Evolutionary conservation across 2,329 filamentous ascomycete genomes (phyloP).

Genomic region (Penicillium sp.): DNA sequence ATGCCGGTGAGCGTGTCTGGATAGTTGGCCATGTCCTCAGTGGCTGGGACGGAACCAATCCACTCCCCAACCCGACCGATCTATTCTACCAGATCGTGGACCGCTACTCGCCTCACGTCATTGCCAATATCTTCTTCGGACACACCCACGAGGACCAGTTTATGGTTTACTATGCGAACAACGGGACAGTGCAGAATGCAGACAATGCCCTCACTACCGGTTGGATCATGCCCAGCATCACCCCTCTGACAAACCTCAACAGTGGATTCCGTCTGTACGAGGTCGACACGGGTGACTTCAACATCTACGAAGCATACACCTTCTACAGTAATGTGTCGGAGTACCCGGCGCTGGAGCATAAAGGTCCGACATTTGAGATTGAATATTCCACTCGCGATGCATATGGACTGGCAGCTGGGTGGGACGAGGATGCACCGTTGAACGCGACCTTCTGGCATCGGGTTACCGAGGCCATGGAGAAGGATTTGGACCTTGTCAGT

Average conservation of each 20-base stretch:
- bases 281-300: constrained; percentile 55
- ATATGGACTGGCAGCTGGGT: constrained; percentile 47
- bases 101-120: constrained; percentile 56
- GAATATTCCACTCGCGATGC: constrained; percentile 55
- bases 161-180: constrained; percentile 56
- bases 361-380: constrained; percentile 50
- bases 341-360: constrained; percentile 40
- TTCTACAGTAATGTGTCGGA: constrained; percentile 54
- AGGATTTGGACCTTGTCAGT: constrained; percentile 50
- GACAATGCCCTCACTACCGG: constrained; percentile 50
- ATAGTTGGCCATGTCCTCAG: constrained; percentile 56
- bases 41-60: constrained; percentile 58
- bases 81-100: constrained; percentile 58
- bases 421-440: constrained; percentile 52
- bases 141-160: constrained; percentile 58
- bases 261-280: constrained; percentile 56
- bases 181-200: constrained; percentile 46
- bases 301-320: constrained; percentile 56
- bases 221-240: constrained; percentile 55
- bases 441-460: constrained; percentile 62
- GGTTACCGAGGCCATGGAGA: constrained; percentile 59
- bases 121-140: constrained; percentile 56
- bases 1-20: constrained; percentile 55
- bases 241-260: constrained; percentile 57
- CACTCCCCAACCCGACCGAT: constrained; percentile 54